Conservation (phyloP, 2,329 filamentous ascomycete species). For the Cladophialophora immunda region DNA sequence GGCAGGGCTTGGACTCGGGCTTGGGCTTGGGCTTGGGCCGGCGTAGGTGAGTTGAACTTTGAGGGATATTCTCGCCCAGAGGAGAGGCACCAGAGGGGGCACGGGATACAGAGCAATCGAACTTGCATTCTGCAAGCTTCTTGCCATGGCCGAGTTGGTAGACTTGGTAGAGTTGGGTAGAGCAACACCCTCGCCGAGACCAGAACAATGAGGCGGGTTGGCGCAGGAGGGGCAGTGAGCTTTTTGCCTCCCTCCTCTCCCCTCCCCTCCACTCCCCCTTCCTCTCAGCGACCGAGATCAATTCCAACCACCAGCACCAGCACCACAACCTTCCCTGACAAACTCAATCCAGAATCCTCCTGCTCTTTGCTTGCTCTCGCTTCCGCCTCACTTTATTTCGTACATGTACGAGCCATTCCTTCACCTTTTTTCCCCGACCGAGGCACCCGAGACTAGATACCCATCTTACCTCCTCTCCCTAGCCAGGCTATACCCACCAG, state of each 20-base stretch:
- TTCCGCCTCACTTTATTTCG: slow-evolving; percentile 1
- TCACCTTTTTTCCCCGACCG: not conserved
- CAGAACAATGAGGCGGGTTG: too few species aligned
- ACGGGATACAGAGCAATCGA: too few species aligned
- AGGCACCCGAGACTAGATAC: not conserved
- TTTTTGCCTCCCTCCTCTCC: too few species aligned
- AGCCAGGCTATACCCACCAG: not conserved
- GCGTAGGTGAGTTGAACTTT: not conserved
- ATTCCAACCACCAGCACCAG: not conserved
- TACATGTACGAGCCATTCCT: not conserved
- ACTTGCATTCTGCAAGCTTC: too few species aligned
- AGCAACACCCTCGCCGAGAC: too few species aligned
- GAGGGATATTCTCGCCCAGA: too few species aligned
- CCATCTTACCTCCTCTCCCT: not conserved
- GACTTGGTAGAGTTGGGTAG: too few species aligned
- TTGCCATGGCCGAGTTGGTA: too few species aligned
- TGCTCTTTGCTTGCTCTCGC: not conserved
- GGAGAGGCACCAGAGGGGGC: too few species aligned
- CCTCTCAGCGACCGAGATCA: too few species aligned
- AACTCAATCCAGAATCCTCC: not conserved
- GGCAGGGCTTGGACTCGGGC: not conserved
- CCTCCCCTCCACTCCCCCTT: not conserved
- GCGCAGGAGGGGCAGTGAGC: too few species aligned
- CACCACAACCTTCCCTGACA: not conserved
- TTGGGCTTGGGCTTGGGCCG: not conserved